phyloP scores from a whole-genome alignment of 179 eudicot species.

The Silene coronaria region DNA sequence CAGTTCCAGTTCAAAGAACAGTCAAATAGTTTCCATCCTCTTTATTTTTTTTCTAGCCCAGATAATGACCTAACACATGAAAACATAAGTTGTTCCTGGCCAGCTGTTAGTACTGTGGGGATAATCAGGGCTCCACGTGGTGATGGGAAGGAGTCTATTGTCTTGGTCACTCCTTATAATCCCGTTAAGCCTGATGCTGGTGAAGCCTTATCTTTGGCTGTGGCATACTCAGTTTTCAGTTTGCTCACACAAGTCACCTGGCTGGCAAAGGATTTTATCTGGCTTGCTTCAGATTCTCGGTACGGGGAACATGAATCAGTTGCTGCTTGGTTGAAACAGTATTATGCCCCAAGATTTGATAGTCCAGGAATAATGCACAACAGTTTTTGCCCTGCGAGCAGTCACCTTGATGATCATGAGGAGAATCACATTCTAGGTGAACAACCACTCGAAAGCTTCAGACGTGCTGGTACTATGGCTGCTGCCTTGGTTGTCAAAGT shows the following conservation, averaged over 20 bases:
- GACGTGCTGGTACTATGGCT: conserved; percentile 98
- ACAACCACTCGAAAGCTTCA: conserved; percentile 40
- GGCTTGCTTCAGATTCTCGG: conserved; percentile 93
- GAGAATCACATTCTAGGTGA: conserved; percentile 22
- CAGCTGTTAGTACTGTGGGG: conserved; percentile 73
- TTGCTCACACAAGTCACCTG: conserved; percentile 74
- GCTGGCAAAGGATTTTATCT: conserved; percentile 93
- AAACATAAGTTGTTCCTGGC: conserved; percentile 46
- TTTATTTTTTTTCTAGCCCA: conserved; percentile 68
- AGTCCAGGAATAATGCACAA: conserved; percentile 25
- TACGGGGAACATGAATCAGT: conserved; percentile 83
- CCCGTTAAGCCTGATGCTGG: conserved; percentile 40
- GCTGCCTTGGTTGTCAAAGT: conserved; percentile 92
- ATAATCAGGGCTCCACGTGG: conserved; percentile 94
- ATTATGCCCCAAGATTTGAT: conserved; percentile 57
- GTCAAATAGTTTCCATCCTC: conserved; percentile 60
- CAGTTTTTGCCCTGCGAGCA: conserved; percentile 34
- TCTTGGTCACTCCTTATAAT: conserved; percentile 87
- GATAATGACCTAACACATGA: conserved; percentile 40
- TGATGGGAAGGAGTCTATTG: conserved; percentile 95
- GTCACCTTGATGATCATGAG: conserved; percentile 18
- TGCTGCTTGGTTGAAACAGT: conserved; percentile 81
- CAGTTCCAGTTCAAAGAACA: conserved; percentile 59
- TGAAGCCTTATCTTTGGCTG: conserved; percentile 73
- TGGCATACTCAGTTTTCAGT: conserved; percentile 71